Evolutionary conservation across 345 rosid genomes (phyloP).

Genomic region (Populus alba): DNA sequence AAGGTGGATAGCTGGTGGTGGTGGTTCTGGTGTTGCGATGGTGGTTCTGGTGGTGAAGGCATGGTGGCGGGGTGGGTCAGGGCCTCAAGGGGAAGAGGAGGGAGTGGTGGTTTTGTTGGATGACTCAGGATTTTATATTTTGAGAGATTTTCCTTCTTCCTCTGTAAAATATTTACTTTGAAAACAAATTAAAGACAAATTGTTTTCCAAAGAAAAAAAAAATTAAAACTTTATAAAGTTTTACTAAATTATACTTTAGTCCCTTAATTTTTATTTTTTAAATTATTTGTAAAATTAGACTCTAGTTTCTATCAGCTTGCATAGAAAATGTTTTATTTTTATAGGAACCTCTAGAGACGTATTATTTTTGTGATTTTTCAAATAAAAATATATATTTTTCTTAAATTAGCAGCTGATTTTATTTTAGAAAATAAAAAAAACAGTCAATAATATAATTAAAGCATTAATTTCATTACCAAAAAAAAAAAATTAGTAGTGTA

Average conservation of each 20-base stretch:
- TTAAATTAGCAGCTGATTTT: no score
- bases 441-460: background rate
- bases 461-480: background rate
- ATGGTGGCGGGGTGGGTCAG: slow-evolving; percentile 13
- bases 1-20: slow-evolving; percentile 28
- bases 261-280: background rate
- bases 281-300: no score
- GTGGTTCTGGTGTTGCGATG: slow-evolving; percentile 22
- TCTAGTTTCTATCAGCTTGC: no score
- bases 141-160: background rate
- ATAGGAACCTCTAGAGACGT: no score
- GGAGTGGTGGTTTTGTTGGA: background rate
- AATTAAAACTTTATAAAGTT: no score
- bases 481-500: no score
- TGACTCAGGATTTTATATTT: background rate
- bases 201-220: no score
- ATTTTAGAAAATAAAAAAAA: background rate
- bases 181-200: background rate
- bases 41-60: slow-evolving; percentile 42
- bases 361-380: no score
- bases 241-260: background rate
- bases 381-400: no score
- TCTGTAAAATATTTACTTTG: background rate
- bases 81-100: background rate
- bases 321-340: no score